These are phyloP conservation scores for Umbelopsis sp. DNA, from an alignment of 192 early-diverging fungal genomes.

Conservation along the genomic window DNA sequence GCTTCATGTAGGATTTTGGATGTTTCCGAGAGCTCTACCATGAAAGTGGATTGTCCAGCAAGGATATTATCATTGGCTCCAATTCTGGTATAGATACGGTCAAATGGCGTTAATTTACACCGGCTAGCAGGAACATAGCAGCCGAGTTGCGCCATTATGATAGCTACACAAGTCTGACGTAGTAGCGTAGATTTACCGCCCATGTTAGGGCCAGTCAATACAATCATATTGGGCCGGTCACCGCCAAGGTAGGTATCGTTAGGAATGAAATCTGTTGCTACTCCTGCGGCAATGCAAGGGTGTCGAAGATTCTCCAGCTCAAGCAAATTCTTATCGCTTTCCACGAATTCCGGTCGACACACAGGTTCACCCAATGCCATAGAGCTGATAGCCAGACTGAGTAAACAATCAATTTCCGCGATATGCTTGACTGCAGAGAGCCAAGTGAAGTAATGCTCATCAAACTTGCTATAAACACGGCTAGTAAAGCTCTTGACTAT, in stretches of 20 bases:
- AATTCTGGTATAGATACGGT: conserved; percentile 96
- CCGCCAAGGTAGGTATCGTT: conserved; percentile 90
- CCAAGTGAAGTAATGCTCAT: conserved; percentile 73
- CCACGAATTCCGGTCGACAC: conserved; percentile 87
- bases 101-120: conserved; percentile 79
- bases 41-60: conserved; percentile 94
- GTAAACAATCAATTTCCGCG: conserved; percentile 87
- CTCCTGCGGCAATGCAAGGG: conserved; percentile 79
- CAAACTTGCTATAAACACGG: conserved; percentile 84
- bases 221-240: conserved; percentile 68
- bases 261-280: conserved; percentile 83
- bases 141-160: conserved; percentile 96
- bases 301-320: conserved; percentile 92
- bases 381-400: conserved; percentile 73
- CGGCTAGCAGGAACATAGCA: conserved; percentile 88
- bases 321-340: conserved; percentile 62
- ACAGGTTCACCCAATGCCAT: conserved; percentile 72
- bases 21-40: conserved; percentile 95
- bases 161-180: conserved; percentile 91
- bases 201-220: conserved; percentile 99
- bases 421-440: conserved; percentile 71
- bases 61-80: conserved; percentile 98
- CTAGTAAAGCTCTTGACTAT: conserved; percentile 75
- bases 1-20: conserved; percentile 91
- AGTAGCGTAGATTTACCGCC: conserved; percentile 98